These are phyloP conservation scores for Citrus cavaleriei DNA, from an alignment of 345 rosid genomes.

Conservation along the genomic window DNA sequence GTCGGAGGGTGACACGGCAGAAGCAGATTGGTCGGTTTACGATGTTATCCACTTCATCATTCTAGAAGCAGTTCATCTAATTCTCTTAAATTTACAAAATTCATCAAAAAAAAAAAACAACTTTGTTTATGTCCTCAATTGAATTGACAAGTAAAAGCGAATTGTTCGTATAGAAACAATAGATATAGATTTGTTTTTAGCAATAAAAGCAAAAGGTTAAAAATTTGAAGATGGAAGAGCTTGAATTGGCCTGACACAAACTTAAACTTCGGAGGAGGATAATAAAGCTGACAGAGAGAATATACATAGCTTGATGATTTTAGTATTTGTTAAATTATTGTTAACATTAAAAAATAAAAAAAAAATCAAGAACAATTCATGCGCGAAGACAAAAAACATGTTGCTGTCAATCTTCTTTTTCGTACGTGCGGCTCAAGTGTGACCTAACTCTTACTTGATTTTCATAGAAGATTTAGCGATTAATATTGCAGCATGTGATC, in stretches of 20 bases:
- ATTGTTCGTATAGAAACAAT: too few species aligned
- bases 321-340: neutral
- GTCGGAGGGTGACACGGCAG: conserved; percentile 26
- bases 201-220: too few species aligned
- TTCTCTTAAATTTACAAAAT: too few species aligned
- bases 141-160: neutral
- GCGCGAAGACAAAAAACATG: neutral
- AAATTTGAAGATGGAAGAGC: too few species aligned
- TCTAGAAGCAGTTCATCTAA: too few species aligned
- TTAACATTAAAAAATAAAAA: neutral
- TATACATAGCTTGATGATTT: too few species aligned
- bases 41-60: neutral
- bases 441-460: neutral
- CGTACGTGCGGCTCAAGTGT: conserved; percentile 26
- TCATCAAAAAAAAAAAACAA: too few species aligned
- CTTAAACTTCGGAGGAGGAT: too few species aligned
- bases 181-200: too few species aligned
- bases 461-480: neutral
- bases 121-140: neutral
- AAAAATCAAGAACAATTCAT: neutral
- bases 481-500: conserved; percentile 16
- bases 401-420: neutral
- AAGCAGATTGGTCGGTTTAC: conserved; percentile 20
- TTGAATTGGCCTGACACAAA: too few species aligned
- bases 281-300: too few species aligned